Percentiles rank a stretch among this genome's conserved stretches.
Evolutionary conservation across 352 stramenopile genomes (phyloP).

Genomic region (Thalassiosira ordinaria): DNA sequence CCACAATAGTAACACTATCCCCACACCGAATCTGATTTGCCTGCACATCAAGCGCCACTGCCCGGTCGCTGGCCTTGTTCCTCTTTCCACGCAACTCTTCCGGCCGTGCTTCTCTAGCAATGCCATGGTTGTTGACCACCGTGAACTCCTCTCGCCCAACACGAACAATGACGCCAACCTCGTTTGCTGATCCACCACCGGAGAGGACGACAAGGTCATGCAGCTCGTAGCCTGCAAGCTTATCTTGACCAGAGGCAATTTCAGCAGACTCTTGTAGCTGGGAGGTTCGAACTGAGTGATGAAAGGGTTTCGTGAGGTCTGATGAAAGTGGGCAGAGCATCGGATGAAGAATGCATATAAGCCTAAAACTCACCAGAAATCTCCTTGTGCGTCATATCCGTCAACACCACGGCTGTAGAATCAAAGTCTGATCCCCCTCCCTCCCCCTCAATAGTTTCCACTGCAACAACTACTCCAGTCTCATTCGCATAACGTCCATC

Average conservation of each 20-base stretch:
- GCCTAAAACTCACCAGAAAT: slow-evolving; percentile 66
- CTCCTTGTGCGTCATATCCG: slow-evolving; percentile 87
- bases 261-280: slow-evolving; percentile 85
- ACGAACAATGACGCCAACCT: slow-evolving; percentile 86
- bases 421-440: slow-evolving; percentile 65
- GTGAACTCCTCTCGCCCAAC: slow-evolving; percentile 87
- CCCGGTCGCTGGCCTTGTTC: slow-evolving; percentile 77
- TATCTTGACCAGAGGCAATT: slow-evolving; percentile 83
- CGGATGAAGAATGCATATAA: neutral
- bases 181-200: slow-evolving; percentile 83
- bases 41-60: slow-evolving; percentile 85
- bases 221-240: slow-evolving; percentile 84
- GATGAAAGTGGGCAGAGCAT: neutral
- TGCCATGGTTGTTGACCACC: slow-evolving; percentile 86
- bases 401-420: slow-evolving; percentile 85
- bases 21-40: slow-evolving; percentile 84
- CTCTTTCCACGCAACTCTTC: slow-evolving; percentile 86
- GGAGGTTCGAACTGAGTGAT: slow-evolving; percentile 71
- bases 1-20: slow-evolving; percentile 84
- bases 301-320: slow-evolving; percentile 2
- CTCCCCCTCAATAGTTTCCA: slow-evolving; percentile 81
- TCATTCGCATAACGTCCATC: slow-evolving; percentile 86
- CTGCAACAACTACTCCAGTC: slow-evolving; percentile 85
- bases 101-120: slow-evolving; percentile 77
- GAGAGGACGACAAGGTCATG: slow-evolving; percentile 86